phyloP scores from a whole-genome alignment of 2,329 filamentous ascomycete species.

The Trichoderma guizhouense region DNA sequence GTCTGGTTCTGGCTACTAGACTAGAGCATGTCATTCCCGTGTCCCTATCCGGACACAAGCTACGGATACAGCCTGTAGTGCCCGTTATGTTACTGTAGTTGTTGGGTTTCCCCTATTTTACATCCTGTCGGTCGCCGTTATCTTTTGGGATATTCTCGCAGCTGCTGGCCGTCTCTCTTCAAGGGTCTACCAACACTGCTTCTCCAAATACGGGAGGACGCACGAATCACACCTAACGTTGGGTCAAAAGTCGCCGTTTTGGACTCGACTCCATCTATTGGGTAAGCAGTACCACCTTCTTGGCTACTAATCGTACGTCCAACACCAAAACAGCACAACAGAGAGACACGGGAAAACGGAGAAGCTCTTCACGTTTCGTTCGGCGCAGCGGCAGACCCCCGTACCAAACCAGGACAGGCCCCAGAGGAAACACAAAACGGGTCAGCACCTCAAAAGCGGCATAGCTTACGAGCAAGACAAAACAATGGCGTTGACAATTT shows the following conservation, averaged over 20 bases:
- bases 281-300: not conserved
- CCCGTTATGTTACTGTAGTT: not conserved
- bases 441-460: not conserved
- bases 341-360: not conserved
- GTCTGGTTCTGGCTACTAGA: not conserved
- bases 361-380: not conserved
- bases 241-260: not conserved
- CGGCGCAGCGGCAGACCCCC: not conserved
- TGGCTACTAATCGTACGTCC: not conserved
- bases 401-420: not conserved
- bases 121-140: not conserved
- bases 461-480: not conserved
- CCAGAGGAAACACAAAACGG: not conserved
- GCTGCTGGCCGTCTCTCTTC: not conserved
- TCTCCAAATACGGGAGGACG: not conserved
- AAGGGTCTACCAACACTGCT: not conserved
- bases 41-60: not conserved
- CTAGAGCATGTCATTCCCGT: not conserved
- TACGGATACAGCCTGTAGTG: not conserved
- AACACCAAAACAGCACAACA: not conserved
- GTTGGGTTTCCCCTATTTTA: not conserved
- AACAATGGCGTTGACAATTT: conserved; percentile 5
- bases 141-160: not conserved
- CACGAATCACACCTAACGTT: not conserved
- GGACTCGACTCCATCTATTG: not conserved